phyloP scores from a whole-genome alignment of 2,329 filamentous ascomycete species.

The Ceratocystis alfenasii region DNA sequence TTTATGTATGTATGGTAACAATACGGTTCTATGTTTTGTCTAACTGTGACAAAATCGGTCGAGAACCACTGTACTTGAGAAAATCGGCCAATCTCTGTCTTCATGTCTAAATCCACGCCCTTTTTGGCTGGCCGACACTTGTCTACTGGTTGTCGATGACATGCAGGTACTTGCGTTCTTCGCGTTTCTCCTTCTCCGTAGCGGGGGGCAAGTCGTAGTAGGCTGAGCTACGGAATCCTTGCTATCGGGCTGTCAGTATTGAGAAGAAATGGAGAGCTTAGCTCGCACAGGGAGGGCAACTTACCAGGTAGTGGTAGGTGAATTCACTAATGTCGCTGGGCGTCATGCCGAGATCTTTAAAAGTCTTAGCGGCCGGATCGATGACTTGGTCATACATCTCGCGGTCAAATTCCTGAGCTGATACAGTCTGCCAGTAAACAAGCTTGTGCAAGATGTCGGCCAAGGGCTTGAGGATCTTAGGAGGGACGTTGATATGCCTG shows the following conservation, averaged over 20 bases:
- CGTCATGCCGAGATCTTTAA: slow-evolving; percentile 83
- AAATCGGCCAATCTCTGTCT: slow-evolving; percentile 11
- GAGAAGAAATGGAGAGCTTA: not conserved
- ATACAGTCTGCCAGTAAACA: slow-evolving; percentile 80
- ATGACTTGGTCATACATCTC: slow-evolving; percentile 91
- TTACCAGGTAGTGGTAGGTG: slow-evolving; percentile 87
- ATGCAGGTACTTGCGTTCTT: slow-evolving; percentile 95
- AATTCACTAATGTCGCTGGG: slow-evolving; percentile 74
- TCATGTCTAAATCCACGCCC: not conserved
- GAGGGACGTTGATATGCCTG: slow-evolving; percentile 83
- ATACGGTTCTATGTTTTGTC: slow-evolving; percentile 14
- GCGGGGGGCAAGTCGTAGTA: slow-evolving; percentile 91
- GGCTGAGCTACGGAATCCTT: slow-evolving; percentile 77
- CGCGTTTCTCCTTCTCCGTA: slow-evolving; percentile 84
- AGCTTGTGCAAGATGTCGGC: slow-evolving; percentile 64
- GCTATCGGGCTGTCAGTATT: slow-evolving; percentile 40
- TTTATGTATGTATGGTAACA: slow-evolving; percentile 12
- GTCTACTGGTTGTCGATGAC: slow-evolving; percentile 74
- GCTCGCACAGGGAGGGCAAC: slow-evolving; percentile 28
- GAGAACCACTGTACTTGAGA: slow-evolving; percentile 18
- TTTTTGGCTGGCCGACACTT: slow-evolving; percentile 16
- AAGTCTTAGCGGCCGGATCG: slow-evolving; percentile 84
- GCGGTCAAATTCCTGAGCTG: slow-evolving; percentile 74
- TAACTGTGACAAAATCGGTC: slow-evolving; percentile 15
- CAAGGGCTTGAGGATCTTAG: slow-evolving; percentile 61